Evolutionary conservation across 2,329 filamentous ascomycete species (phyloP).

Genomic region (Penicillium sclerotiorum): DNA sequence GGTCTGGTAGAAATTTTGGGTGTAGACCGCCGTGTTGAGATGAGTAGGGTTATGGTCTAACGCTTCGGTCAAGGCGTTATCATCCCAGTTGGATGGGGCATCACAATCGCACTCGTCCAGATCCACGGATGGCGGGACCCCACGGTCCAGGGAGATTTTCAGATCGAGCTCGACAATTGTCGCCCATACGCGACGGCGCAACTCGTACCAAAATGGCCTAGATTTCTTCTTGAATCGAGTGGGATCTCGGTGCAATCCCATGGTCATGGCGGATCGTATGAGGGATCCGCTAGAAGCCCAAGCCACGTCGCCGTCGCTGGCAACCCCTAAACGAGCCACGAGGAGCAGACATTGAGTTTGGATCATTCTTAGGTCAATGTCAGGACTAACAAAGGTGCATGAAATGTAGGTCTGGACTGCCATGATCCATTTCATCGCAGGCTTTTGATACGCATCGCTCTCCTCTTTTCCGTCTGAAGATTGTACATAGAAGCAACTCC

Average conservation of each 20-base stretch:
- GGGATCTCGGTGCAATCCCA: constrained; percentile 48
- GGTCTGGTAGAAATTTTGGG: constrained; percentile 32
- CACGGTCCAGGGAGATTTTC: constrained; percentile 39
- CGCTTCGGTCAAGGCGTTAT: constrained; percentile 33
- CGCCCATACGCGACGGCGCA: constrained; percentile 50
- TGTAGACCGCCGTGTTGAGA: constrained; percentile 18
- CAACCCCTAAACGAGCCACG: constrained; percentile 35
- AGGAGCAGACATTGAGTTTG: constrained; percentile 39
- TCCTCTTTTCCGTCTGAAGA: constrained; percentile 17
- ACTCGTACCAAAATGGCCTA: constrained; percentile 44
- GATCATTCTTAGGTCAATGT: constrained; percentile 33
- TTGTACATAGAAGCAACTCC: constrained; percentile 47
- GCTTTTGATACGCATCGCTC: constrained; percentile 43
- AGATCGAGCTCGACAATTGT: constrained; percentile 48
- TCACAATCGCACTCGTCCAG: constrained; percentile 41
- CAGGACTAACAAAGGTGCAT: constrained; percentile 33
- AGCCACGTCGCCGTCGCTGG: constrained; percentile 35
- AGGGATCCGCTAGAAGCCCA: constrained; percentile 44
- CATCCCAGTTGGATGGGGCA: constrained; percentile 42
- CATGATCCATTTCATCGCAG: constrained; percentile 49
- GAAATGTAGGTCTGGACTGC: constrained; percentile 39
- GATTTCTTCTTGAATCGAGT: constrained; percentile 36
- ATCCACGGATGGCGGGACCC: constrained; percentile 37
- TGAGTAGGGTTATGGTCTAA: constrained; percentile 29
- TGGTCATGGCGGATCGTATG: constrained; percentile 44